Conservation (phyloP, 23 red algal genomes). For the Rhodosorus marinus region DNA sequence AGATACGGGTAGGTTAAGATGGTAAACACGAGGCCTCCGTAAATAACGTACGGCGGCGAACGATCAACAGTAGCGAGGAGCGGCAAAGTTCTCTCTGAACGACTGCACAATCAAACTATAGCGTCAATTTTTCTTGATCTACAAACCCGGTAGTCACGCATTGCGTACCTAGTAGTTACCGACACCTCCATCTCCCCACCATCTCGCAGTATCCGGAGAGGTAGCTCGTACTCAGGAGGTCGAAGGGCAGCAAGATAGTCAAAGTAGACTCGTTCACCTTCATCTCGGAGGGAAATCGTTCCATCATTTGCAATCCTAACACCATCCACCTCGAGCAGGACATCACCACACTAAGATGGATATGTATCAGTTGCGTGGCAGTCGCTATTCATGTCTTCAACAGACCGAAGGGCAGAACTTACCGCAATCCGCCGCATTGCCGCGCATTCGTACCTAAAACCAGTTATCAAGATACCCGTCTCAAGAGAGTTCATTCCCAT, state of each 20-base stretch:
- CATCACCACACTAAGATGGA: conserved; percentile 64
- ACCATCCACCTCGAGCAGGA: conserved; percentile 65
- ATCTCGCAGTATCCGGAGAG: conserved; percentile 35
- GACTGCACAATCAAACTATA: too few species aligned
- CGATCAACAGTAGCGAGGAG: too few species aligned
- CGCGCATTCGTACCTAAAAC: conserved; percentile 37
- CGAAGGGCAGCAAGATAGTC: conserved; percentile 54
- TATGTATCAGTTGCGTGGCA: too few species aligned
- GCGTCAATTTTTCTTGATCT: too few species aligned
- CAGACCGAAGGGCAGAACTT: too few species aligned
- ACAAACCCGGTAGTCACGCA: too few species aligned
- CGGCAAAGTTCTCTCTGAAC: too few species aligned
- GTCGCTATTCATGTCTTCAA: too few species aligned
- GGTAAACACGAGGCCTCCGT: conserved; percentile 77
- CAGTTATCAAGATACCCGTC: conserved; percentile 56
- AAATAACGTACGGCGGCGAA: conserved; percentile 71
- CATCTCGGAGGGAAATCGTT: conserved; percentile 60
- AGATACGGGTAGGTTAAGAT: conserved; percentile 84
- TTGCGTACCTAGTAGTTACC: too few species aligned
- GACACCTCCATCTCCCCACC: conserved; percentile 30
- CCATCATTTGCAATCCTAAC: conserved; percentile 58
- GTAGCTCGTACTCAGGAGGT: conserved; percentile 37
- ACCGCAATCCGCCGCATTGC: too few species aligned
- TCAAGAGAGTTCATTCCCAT: conserved; percentile 17
- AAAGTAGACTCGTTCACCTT: conserved; percentile 73